phyloP scores from a whole-genome alignment of 768 basidiomycete species.

The Sporobolomyces pararoseus region DNA sequence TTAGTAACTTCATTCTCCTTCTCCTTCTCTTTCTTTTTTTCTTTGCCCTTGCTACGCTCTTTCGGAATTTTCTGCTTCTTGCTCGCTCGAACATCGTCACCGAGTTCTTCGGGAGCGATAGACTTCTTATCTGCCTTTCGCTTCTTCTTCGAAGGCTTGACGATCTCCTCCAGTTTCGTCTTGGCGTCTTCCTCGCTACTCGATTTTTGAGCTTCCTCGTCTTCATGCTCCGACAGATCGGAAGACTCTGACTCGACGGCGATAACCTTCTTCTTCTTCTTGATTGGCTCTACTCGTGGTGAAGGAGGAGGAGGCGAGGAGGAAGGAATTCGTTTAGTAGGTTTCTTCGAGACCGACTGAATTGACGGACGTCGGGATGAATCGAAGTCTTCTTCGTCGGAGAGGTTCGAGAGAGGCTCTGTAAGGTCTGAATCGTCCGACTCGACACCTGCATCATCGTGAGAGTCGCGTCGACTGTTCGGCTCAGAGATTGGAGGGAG shows the following conservation, averaged over 20 bases:
- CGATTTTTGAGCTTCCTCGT: background rate
- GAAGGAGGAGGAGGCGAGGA: slow-evolving; percentile 1
- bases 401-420: slow-evolving; percentile 39
- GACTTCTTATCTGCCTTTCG: slow-evolving; percentile 10
- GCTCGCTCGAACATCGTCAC: background rate
- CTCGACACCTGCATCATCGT: slow-evolving; percentile 13
- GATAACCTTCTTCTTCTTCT: slow-evolving; percentile 19
- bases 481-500: slow-evolving; percentile 5
- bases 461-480: background rate
- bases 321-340: background rate
- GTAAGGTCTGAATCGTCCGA: slow-evolving; percentile 39
- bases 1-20: background rate
- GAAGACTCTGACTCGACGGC: slow-evolving; percentile 5
- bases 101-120: slow-evolving; percentile 1
- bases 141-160: background rate
- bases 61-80: slow-evolving; percentile 16
- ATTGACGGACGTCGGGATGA: too few species aligned
- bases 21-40: background rate
- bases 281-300: background rate
- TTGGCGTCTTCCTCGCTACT: background rate
- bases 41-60: background rate
- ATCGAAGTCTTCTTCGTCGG: slow-evolving; percentile 28
- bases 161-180: background rate
- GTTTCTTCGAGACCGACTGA: background rate
- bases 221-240: slow-evolving; percentile 13